Conservation (phyloP, 106 monocot species). For the Dendrobium chrysotoxum region DNA sequence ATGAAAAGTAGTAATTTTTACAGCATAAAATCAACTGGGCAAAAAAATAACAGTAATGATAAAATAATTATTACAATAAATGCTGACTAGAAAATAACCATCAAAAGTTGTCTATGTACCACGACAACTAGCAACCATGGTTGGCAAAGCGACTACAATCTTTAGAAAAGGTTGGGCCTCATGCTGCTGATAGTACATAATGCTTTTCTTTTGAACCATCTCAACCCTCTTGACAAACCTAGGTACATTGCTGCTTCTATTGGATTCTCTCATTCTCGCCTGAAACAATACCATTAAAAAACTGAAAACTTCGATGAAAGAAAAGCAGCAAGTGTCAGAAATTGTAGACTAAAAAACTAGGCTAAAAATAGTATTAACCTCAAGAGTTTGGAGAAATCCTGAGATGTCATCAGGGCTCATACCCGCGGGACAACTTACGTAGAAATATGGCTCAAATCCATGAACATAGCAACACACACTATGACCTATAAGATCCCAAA, state of each 20-base stretch:
- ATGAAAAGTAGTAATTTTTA: background rate
- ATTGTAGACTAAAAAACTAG: background rate
- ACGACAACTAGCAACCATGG: slow-evolving; percentile 96
- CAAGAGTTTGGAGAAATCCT: slow-evolving; percentile 71
- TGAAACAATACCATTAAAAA: slow-evolving; percentile 14
- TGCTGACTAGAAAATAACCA: background rate
- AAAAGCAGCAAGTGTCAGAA: background rate
- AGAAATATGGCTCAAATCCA: slow-evolving; percentile 99
- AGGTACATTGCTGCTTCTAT: slow-evolving; percentile 79
- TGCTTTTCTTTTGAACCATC: slow-evolving; percentile 85
- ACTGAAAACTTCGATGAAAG: background rate
- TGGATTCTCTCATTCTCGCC: slow-evolving; percentile 90
- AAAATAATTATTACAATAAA: background rate
- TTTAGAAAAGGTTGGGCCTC: slow-evolving; percentile 70
- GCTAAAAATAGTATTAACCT: slow-evolving; percentile 32
- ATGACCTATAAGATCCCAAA: slow-evolving; percentile 48
- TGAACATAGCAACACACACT: slow-evolving; percentile 94
- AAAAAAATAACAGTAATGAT: background rate
- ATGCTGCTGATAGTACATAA: slow-evolving; percentile 92
- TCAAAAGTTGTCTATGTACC: slow-evolving; percentile 37
- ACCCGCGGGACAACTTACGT: slow-evolving; percentile 69
- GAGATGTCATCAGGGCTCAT: slow-evolving; percentile 94
- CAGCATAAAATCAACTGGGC: background rate
- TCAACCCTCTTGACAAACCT: slow-evolving; percentile 75
- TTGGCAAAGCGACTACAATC: slow-evolving; percentile 88